Conservation (phyloP, 2,329 filamentous ascomycete species). For the Blumeria graminis region DNA sequence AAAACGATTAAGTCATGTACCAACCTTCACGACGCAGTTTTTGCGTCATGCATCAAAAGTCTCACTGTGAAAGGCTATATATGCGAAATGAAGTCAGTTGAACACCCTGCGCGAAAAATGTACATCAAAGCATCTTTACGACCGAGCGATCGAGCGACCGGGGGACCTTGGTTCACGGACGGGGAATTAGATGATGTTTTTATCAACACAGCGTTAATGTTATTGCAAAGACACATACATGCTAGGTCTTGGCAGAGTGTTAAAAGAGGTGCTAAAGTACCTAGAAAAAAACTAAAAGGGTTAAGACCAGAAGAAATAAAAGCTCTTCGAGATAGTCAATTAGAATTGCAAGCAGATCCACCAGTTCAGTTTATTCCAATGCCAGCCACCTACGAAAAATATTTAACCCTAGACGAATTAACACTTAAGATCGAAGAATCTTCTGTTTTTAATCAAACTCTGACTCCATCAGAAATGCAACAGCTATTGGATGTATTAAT, state of each 20-base stretch:
- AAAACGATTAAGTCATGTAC: constrained; percentile 59
- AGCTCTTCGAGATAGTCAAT: constrained; percentile 9
- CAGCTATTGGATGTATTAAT: constrained; percentile 72
- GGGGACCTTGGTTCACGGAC: constrained; percentile 85
- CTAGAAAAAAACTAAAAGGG: constrained; percentile 28
- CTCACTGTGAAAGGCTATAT: constrained; percentile 66
- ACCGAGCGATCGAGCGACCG: constrained; percentile 74
- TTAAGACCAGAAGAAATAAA: constrained; percentile 22
- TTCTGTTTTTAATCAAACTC: constrained; percentile 44
- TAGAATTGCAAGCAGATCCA: constrained; percentile 7
- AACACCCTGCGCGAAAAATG: constrained; percentile 78
- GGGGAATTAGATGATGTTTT: constrained; percentile 75
- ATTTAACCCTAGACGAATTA: constrained; percentile 60
- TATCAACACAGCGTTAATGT: constrained; percentile 49
- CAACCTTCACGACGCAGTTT: constrained; percentile 60
- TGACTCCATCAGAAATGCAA: constrained; percentile 53
- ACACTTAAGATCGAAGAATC: constrained; percentile 46
- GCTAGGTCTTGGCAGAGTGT: constrained; percentile 40
- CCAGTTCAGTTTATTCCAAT: constrained; percentile 21
- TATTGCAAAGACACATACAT: constrained; percentile 52
- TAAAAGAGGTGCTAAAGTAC: constrained; percentile 18
- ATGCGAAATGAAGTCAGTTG: constrained; percentile 73
- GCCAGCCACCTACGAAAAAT: constrained; percentile 43
- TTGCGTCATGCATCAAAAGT: constrained; percentile 62
- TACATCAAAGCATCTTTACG: constrained; percentile 75